Percentiles rank a stretch among this genome's conserved stretches.
Evolutionary conservation across 495 filamentous ascomycete species (phyloP).

Genomic region (Talaromyces liani): DNA sequence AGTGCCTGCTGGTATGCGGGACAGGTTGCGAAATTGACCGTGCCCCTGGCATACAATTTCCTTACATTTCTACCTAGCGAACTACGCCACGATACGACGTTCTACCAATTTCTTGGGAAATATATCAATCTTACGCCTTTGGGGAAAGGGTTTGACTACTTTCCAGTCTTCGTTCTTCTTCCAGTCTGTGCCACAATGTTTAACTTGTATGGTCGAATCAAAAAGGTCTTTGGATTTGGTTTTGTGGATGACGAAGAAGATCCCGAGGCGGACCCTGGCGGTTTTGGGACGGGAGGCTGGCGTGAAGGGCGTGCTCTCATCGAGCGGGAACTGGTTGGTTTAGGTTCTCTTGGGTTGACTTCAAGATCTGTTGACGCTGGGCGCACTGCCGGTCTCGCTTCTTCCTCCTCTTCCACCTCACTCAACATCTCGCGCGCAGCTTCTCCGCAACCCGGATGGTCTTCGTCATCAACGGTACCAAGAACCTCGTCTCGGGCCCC

Average conservation of each 20-base stretch:
- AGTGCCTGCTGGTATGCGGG: constrained; percentile 91
- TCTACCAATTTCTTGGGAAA: constrained; percentile 78
- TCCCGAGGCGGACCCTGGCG: constrained; percentile 52
- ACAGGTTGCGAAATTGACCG: constrained; percentile 81
- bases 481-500: constrained; percentile 18
- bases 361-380: constrained; percentile 25
- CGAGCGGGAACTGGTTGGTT: constrained; percentile 72
- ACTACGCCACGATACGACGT: constrained; percentile 64
- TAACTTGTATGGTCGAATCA: constrained; percentile 78
- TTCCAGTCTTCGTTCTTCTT: constrained; percentile 76
- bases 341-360: constrained; percentile 43
- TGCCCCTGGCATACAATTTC: constrained; percentile 93
- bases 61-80: constrained; percentile 70
- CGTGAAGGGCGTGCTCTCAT: constrained; percentile 90
- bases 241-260: constrained; percentile 67
- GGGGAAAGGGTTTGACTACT: constrained; percentile 74
- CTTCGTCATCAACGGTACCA: constrained; percentile 16
- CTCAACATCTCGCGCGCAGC: constrained; percentile 18
- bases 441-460: constrained; percentile 18
- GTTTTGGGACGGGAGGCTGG: constrained; percentile 78
- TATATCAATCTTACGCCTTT: constrained; percentile 80
- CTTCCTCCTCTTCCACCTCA: constrained; percentile 20
- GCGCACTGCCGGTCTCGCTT: constrained; percentile 20
- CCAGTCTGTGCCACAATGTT: constrained; percentile 79
- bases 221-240: constrained; percentile 69